Conservation (phyloP, 345 rosid genomes). For the Jatropha curcas region DNA sequence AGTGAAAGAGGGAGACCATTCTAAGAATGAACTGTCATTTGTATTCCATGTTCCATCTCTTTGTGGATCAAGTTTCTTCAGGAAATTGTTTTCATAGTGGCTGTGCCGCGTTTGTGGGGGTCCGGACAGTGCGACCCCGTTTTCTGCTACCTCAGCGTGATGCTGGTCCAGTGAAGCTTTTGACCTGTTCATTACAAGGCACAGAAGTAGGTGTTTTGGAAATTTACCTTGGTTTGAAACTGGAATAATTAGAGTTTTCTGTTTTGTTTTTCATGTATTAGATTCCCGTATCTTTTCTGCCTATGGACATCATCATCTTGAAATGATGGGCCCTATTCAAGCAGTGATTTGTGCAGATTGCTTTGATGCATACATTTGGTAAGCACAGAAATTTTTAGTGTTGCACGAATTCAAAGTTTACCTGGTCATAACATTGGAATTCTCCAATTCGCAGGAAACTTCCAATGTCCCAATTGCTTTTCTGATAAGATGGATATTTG, state of each 20-base stretch:
- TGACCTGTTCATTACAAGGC: no score
- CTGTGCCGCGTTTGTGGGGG: slow-evolving; percentile 96
- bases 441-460: slow-evolving; percentile 94
- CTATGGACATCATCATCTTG: no score
- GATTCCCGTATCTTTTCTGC: no score
- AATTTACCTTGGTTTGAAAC: no score
- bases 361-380: not conserved
- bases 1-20: no score
- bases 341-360: not conserved
- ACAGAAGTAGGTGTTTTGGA: no score
- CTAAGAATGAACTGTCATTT: slow-evolving; percentile 83
- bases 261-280: no score
- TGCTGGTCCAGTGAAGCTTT: slow-evolving; percentile 84
- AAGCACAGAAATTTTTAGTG: not conserved
- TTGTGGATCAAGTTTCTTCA: slow-evolving; percentile 68
- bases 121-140: slow-evolving; percentile 83
- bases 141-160: slow-evolving; percentile 67
- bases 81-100: slow-evolving; percentile 80
- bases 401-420: slow-evolving; percentile 30
- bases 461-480: slow-evolving; percentile 95
- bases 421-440: slow-evolving; percentile 98
- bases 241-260: no score
- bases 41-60: slow-evolving; percentile 93
- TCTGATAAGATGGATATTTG: slow-evolving; percentile 92
- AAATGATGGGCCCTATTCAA: slow-evolving; percentile 35